phyloP scores from a whole-genome alignment of 2,329 filamentous ascomycete species.

The Cladorrhinum sp. region DNA sequence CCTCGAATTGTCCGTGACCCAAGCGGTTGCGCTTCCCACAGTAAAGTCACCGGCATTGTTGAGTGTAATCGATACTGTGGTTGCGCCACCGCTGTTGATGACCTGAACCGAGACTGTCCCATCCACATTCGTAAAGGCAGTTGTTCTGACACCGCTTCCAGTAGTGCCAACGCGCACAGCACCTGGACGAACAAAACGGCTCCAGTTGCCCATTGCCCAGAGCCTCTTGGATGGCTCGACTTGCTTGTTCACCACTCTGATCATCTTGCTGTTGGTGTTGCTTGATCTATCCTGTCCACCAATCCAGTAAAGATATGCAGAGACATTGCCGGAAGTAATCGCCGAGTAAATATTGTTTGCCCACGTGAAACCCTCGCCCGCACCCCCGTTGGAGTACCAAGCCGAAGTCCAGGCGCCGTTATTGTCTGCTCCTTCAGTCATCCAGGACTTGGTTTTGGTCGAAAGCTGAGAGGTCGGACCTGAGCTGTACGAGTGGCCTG shows the following conservation, averaged over 20 bases:
- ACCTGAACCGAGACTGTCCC: constrained; percentile 32
- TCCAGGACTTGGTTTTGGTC: constrained; percentile 42
- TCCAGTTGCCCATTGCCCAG: constrained; percentile 33
- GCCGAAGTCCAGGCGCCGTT: constrained; percentile 38
- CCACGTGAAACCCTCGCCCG: constrained; percentile 54
- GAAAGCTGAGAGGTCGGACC: constrained; percentile 35
- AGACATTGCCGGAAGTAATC: constrained; percentile 46
- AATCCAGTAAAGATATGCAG: constrained; percentile 51
- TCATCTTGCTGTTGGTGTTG: constrained; percentile 30
- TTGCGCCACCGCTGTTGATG: constrained; percentile 28
- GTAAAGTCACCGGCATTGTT: neutral
- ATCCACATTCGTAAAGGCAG: constrained; percentile 35
- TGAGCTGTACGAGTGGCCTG: constrained; percentile 42
- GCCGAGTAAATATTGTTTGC: constrained; percentile 52
- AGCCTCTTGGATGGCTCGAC: constrained; percentile 30
- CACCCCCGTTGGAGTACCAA: constrained; percentile 45
- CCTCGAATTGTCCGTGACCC: constrained; percentile 7
- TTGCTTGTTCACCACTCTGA: constrained; percentile 24
- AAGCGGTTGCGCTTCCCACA: neutral
- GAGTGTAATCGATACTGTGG: neutral
- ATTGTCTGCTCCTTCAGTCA: constrained; percentile 47
- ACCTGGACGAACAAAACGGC: constrained; percentile 31
- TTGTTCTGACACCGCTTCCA: constrained; percentile 22
- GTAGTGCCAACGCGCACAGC: constrained; percentile 29
- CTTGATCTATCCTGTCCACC: constrained; percentile 28